phyloP scores from a whole-genome alignment of 768 basidiomycete genomes.

The Lactarius tabidus region DNA sequence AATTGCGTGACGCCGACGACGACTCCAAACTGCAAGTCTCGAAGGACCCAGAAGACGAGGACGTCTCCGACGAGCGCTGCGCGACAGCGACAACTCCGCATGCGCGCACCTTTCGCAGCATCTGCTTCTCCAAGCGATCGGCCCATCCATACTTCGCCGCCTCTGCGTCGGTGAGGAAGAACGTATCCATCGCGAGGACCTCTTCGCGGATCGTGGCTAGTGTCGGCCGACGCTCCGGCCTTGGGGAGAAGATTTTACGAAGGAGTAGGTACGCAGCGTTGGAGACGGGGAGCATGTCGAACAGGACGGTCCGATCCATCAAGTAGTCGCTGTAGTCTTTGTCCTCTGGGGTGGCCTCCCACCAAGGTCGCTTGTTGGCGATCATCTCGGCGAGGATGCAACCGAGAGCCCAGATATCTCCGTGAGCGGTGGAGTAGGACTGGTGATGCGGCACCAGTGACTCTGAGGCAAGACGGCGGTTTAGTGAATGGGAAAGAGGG shows the following conservation, averaged over 20 bases:
- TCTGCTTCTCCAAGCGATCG: not conserved
- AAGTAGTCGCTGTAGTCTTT: not conserved
- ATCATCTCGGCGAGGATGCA: conserved; percentile 13
- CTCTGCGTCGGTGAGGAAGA: conserved; percentile 55
- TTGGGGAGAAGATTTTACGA: conserved; percentile 57
- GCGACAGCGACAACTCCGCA: not conserved
- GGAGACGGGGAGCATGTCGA: conserved; percentile 30
- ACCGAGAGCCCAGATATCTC: conserved; percentile 14
- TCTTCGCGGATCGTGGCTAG: conserved; percentile 55
- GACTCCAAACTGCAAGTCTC: not conserved
- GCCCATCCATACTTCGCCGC: not conserved
- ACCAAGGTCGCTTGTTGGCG: not conserved
- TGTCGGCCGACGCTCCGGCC: conserved; percentile 57
- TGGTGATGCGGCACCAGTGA: not conserved
- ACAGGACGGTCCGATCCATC: not conserved
- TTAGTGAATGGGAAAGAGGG: not conserved
- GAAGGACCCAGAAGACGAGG: not conserved
- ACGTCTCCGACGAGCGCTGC: not conserved
- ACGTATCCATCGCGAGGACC: conserved; percentile 52
- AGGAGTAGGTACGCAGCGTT: conserved; percentile 42
- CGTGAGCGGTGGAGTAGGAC: not conserved
- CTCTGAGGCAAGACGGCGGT: not conserved
- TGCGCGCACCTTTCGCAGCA: not conserved
- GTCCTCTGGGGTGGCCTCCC: not conserved
- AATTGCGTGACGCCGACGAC: not conserved